These are phyloP conservation scores for Papiliotrema nemorosa DNA, from an alignment of 1,284 basidiomycete genomes.

Conservation along the genomic window DNA sequence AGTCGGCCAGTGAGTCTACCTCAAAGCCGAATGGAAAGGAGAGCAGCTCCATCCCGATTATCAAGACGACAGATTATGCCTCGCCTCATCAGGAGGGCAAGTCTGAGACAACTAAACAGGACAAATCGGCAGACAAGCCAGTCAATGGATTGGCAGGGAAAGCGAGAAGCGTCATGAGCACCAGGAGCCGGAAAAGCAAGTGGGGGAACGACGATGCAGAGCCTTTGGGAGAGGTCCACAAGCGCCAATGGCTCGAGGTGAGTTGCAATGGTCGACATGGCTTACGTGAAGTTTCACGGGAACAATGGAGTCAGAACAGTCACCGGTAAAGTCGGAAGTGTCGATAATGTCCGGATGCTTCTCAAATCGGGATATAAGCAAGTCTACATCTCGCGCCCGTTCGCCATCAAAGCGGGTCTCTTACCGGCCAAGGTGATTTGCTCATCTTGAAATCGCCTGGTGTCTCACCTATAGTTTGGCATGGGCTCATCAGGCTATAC, in stretches of 20 bases:
- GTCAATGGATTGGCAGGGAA: too few species aligned
- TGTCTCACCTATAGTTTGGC: slow-evolving; percentile 19
- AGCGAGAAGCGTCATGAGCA: slow-evolving; percentile 20
- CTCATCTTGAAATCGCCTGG: background rate
- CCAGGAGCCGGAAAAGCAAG: slow-evolving; percentile 32
- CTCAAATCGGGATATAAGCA: slow-evolving; percentile 90
- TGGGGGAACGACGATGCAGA: slow-evolving; percentile 45
- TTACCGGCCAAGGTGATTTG: slow-evolving; percentile 59
- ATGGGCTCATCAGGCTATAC: slow-evolving; percentile 46
- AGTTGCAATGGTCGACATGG: slow-evolving; percentile 7
- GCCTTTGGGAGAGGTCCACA: slow-evolving; percentile 37
- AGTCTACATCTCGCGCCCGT: slow-evolving; percentile 92
- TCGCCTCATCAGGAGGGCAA: background rate
- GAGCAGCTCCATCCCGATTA: background rate
- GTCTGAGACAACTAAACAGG: background rate
- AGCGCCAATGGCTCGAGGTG: slow-evolving; percentile 39
- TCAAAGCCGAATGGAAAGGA: background rate
- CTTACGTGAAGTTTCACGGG: slow-evolving; percentile 61
- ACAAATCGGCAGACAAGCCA: too few species aligned
- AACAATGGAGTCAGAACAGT: slow-evolving; percentile 93
- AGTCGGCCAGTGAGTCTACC: background rate
- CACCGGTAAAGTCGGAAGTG: slow-evolving; percentile 83
- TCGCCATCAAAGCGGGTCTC: slow-evolving; percentile 84
- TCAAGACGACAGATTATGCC: too few species aligned
- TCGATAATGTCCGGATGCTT: slow-evolving; percentile 87